Percentiles rank a stretch among this genome's conserved stretches.
These are phyloP conservation scores for Diaporthe humulicola DNA, from an alignment of 2,329 filamentous ascomycete genomes.

Conservation along the genomic window DNA sequence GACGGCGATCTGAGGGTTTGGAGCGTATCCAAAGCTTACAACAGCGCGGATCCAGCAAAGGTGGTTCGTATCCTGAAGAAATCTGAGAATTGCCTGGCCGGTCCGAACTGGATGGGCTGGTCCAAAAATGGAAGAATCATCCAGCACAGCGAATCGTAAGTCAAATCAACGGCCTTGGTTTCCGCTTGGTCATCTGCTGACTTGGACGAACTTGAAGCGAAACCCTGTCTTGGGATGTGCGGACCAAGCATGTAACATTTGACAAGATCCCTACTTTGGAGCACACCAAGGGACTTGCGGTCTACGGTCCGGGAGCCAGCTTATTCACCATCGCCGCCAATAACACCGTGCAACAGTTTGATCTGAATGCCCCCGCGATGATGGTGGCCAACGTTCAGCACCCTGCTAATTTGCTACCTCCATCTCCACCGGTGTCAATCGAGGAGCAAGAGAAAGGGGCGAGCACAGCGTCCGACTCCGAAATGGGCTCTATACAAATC, in stretches of 20 bases:
- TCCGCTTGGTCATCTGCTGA: constrained; percentile 46
- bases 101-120: constrained; percentile 97
- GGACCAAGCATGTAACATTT: constrained; percentile 96
- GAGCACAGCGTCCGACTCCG: constrained; percentile 67
- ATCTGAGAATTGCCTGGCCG: constrained; percentile 78
- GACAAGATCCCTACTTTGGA: constrained; percentile 89
- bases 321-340: constrained; percentile 92
- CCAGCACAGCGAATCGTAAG: constrained; percentile 91
- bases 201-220: constrained; percentile 67
- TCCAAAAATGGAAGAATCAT: constrained; percentile 98
- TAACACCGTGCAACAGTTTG: constrained; percentile 94
- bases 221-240: constrained; percentile 95
- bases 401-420: constrained; percentile 81
- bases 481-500: constrained; percentile 66
- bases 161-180: constrained; percentile 44
- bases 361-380: constrained; percentile 84
- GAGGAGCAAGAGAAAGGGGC: constrained; percentile 75
- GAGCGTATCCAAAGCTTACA: constrained; percentile 89
- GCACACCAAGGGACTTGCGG: constrained; percentile 83
- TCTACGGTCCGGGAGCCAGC: constrained; percentile 90
- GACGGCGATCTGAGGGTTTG: constrained; percentile 95
- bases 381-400: constrained; percentile 92
- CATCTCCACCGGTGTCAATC: constrained; percentile 85
- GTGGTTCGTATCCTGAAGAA: constrained; percentile 90
- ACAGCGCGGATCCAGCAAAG: constrained; percentile 81